Evolutionary conservation across 805 yeast species (phyloP), one percentile per base, ranked within the genome.

Genomic region (Ogataea philodendri): DNA sequence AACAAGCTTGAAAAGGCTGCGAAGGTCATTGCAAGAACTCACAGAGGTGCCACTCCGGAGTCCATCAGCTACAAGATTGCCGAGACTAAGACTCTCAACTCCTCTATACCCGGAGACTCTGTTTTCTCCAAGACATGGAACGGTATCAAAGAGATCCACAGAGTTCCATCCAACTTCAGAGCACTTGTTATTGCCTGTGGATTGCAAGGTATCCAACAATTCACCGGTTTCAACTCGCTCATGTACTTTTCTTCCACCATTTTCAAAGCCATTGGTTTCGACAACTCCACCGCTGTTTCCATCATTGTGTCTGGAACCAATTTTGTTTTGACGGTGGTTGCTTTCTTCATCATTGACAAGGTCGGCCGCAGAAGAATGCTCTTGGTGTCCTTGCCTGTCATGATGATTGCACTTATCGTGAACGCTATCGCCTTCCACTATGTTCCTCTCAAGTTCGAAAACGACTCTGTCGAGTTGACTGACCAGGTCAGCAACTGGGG

Each of bases 181-280:
- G 97, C 96, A 5, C 72, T 93, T 43, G 67, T 89, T 21, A 78
- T 90, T 53, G 93, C 90, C 8, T 88, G 96, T 68, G 96, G 94
- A 21, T 66, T 90, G 47, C 97, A 93, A 65, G 96, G 95, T 40
- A 83, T 93, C 54, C 97, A 90, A 67, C 98, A 90, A 65, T 87
- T 90, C 52, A 84, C 95, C 11, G 97, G 97, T 48, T 90, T 90
- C 76, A 93, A 90, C 65, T 86, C 97, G 5, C 73, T 90, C 52
- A 85, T 90, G 95, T 90, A 93, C 67, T 90, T 89, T 63, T 83
- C 95, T 31, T 80, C 95, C 22, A 89, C 97, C 2, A 83, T 93
- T 48, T 93, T 93, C 56, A 81, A 88, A 60, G 78, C 89, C 26
- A 86, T 89, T 35, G 98, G 97, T 3, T 90, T 89, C 58, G 55